Conservation (phyloP, 2,329 filamentous ascomycete genomes). For the Acephala macrosclerotiorum region DNA sequence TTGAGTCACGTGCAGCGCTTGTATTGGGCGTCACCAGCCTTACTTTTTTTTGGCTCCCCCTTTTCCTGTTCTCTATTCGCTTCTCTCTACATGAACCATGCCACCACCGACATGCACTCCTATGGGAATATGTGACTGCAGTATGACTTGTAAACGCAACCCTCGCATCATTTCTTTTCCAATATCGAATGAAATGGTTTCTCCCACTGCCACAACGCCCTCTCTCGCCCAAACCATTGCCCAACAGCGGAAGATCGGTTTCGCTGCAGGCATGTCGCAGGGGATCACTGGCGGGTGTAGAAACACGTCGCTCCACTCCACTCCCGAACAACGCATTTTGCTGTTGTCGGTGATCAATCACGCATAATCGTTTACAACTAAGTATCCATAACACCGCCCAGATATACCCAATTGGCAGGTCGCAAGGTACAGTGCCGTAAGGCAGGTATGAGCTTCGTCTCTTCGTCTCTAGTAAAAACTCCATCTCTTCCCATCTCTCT, state of each 20-base stretch:
- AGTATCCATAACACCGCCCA: conserved; percentile 34
- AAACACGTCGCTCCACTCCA: conserved; percentile 34
- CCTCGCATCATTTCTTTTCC: conserved; percentile 7
- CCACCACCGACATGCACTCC: background rate
- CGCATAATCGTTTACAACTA: conserved; percentile 28
- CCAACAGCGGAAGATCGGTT: conserved; percentile 7
- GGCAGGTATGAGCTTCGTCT: conserved; percentile 18
- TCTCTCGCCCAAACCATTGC: conserved; percentile 7
- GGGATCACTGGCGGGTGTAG: conserved; percentile 24
- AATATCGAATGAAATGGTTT: conserved; percentile 2
- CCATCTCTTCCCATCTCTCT: conserved; percentile 13
- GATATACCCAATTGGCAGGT: conserved; percentile 33
- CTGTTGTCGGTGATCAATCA: conserved; percentile 31
- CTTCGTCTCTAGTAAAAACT: conserved; percentile 18
- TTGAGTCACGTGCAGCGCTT: background rate
- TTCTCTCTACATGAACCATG: background rate
- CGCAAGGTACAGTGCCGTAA: conserved; percentile 23
- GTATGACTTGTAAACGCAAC: conserved; percentile 13
- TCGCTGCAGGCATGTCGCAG: conserved; percentile 10
- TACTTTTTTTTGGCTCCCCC: background rate
- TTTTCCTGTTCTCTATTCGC: conserved; percentile 10
- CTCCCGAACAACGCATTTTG: conserved; percentile 29
- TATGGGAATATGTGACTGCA: conserved; percentile 2
- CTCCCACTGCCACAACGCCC: background rate
- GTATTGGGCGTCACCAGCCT: too few species aligned